phyloP scores from a whole-genome alignment of 768 basidiomycete genomes.

The Postia placenta region DNA sequence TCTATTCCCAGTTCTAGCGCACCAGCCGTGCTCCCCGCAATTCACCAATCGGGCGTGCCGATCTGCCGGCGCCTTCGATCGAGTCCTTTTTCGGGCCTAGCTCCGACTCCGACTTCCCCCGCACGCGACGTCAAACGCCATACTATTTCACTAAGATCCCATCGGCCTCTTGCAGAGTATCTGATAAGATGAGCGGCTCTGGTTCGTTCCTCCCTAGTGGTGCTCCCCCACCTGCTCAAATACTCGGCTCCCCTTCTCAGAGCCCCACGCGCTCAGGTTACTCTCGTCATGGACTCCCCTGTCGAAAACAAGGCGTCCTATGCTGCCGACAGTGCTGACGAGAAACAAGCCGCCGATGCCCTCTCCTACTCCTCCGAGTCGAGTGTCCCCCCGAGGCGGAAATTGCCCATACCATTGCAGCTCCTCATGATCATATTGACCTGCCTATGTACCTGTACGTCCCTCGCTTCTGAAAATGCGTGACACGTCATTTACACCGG shows the following conservation, averaged over 20 bases:
- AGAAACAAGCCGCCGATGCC: neutral
- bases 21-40: too few relatives aligned
- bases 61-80: too few relatives aligned
- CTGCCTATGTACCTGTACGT: constrained; percentile 35
- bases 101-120: neutral
- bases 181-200: constrained; percentile 4
- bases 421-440: constrained; percentile 30
- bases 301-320: neutral
- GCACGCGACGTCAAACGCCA: neutral
- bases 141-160: neutral
- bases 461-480: neutral
- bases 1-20: too few relatives aligned
- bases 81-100: neutral
- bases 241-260: neutral
- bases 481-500: neutral
- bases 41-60: too few relatives aligned
- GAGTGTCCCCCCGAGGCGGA: constrained; percentile 16
- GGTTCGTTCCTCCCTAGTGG: neutral
- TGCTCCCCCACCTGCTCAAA: neutral
- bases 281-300: neutral
- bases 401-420: constrained; percentile 31
- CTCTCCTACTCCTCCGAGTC: constrained; percentile 4
- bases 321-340: neutral
- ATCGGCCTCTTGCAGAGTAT: constrained; percentile 1
- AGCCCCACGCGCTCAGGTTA: neutral